Conservation (phyloP, 129 eudicot species). For the Escallonia herrerae region DNA sequence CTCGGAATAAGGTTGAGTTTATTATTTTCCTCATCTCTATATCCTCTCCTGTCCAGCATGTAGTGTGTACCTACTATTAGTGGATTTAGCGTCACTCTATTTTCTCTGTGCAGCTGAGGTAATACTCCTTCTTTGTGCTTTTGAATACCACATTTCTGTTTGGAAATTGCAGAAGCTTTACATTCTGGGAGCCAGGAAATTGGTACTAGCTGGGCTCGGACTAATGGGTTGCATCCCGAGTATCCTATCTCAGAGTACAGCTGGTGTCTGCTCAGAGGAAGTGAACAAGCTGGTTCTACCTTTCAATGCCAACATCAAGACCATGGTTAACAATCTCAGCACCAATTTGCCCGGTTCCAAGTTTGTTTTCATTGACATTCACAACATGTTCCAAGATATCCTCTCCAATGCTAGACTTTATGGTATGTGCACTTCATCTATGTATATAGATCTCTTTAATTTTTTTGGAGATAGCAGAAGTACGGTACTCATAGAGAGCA, state of each 20-base stretch:
- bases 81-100: too few species aligned
- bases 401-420: constrained; percentile 50
- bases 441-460: too few species aligned
- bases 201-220: constrained; percentile 75
- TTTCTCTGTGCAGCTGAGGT: too few species aligned
- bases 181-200: constrained; percentile 83
- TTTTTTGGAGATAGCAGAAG: too few species aligned
- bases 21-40: too few species aligned
- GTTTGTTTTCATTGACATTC: constrained; percentile 54
- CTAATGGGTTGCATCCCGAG: constrained; percentile 93
- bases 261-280: constrained; percentile 51
- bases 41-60: too few species aligned
- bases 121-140: not conserved
- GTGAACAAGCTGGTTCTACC: constrained; percentile 71
- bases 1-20: too few species aligned
- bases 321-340: constrained; percentile 61
- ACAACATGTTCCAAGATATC: constrained; percentile 75
- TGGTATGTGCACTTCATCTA: constrained; percentile 37
- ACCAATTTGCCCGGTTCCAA: constrained; percentile 64
- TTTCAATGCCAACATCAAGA: constrained; percentile 58
- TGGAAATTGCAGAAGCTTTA: constrained; percentile 49
- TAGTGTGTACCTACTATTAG: too few species aligned
- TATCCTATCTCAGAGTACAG: constrained; percentile 52
- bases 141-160: not conserved
- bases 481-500: too few species aligned